phyloP scores from a whole-genome alignment of 2,329 filamentous ascomycete genomes.

The Colletotrichum australisinense region DNA sequence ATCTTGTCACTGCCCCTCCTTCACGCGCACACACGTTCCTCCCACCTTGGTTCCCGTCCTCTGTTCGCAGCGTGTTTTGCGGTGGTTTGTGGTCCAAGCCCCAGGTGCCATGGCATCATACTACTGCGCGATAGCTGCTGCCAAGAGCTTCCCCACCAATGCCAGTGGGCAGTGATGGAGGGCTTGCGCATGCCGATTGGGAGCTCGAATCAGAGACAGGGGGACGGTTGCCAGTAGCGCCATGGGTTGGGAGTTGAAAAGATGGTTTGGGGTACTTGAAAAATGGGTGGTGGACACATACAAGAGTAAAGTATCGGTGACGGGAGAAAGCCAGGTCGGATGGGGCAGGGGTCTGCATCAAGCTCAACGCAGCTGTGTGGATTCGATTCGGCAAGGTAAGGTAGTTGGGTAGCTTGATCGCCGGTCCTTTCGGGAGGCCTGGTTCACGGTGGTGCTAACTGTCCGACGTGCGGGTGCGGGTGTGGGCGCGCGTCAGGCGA shows the following conservation, averaged over 20 bases:
- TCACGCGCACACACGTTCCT: not conserved
- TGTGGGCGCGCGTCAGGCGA: not conserved
- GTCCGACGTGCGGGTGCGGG: slow-evolving; percentile 21
- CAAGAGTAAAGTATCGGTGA: slow-evolving; percentile 10
- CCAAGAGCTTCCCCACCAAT: slow-evolving; percentile 34
- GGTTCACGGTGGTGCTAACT: slow-evolving; percentile 10
- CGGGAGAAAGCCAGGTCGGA: slow-evolving; percentile 21
- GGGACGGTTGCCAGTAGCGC: slow-evolving; percentile 17
- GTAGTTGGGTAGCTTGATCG: slow-evolving; percentile 28
- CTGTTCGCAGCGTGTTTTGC: slow-evolving; percentile 10
- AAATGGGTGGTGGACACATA: not conserved
- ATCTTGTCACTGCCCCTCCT: slow-evolving; percentile 22
- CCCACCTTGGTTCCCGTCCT: slow-evolving; percentile 15
- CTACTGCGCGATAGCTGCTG: slow-evolving; percentile 33
- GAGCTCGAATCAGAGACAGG: slow-evolving; percentile 29
- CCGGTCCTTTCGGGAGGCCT: slow-evolving; percentile 31
- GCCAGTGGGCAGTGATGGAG: slow-evolving; percentile 24
- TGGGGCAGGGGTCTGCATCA: slow-evolving; percentile 35
- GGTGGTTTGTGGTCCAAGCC: slow-evolving; percentile 31
- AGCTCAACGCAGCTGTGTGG: slow-evolving; percentile 33
- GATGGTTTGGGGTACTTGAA: slow-evolving; percentile 10
- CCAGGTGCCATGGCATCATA: slow-evolving; percentile 36
- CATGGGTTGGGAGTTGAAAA: not conserved
- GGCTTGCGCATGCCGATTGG: slow-evolving; percentile 33
- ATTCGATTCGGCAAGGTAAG: slow-evolving; percentile 19